These are phyloP conservation scores for Entomortierella beljakovae DNA, from an alignment of 192 early-diverging fungal species.

Conservation along the genomic window DNA sequence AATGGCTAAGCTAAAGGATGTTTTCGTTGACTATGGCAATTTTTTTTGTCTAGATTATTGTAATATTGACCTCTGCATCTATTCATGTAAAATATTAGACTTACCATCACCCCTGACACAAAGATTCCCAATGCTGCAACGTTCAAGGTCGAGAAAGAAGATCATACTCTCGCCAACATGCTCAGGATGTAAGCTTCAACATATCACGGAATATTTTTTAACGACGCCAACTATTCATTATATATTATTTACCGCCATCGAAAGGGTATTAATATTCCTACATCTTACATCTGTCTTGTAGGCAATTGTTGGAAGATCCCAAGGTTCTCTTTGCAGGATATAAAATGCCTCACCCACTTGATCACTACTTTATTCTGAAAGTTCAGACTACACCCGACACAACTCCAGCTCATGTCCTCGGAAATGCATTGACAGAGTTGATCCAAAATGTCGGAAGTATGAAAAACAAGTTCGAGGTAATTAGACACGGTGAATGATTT, in stretches of 20 bases:
- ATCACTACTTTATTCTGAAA: conserved; percentile 91
- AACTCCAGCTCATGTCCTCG: conserved; percentile 84
- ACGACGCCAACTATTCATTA: neutral
- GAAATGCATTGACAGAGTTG: conserved; percentile 80
- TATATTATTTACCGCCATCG: too few relatives aligned
- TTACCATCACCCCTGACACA: conserved; percentile 85
- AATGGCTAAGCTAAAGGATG: conserved; percentile 4
- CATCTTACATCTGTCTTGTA: conserved; percentile 35
- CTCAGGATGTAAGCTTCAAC: conserved; percentile 79
- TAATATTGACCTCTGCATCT: neutral
- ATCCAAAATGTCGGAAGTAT: conserved; percentile 82
- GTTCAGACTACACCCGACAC: conserved; percentile 92
- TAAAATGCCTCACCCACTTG: conserved; percentile 95
- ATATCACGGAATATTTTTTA: neutral
- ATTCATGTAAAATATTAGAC: conserved; percentile 68
- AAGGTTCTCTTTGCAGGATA: conserved; percentile 98
- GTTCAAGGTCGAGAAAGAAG: conserved; percentile 93
- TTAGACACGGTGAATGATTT: neutral
- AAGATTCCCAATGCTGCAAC: conserved; percentile 95
- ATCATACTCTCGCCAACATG: conserved; percentile 97
- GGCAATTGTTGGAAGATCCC: conserved; percentile 89
- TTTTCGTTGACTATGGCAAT: neutral
- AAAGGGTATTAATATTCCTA: neutral
- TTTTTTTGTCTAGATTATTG: neutral
- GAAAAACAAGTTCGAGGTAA: conserved; percentile 85